phyloP scores from a whole-genome alignment of 139 green algal genomes.

The Chlorella vulgaris region DNA sequence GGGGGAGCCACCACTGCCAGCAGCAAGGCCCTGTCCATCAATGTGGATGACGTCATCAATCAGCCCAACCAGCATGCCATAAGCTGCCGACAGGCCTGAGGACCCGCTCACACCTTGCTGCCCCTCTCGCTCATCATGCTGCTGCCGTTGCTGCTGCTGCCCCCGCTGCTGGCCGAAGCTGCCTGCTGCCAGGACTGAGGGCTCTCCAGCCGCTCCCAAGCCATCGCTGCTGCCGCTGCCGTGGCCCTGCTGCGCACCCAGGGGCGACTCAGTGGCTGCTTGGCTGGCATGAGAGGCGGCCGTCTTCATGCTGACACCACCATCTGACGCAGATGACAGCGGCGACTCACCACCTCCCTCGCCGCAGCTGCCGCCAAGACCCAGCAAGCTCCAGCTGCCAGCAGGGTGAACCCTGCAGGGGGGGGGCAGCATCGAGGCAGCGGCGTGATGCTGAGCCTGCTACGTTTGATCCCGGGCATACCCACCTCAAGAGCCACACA shows the following conservation, averaged over 20 bases:
- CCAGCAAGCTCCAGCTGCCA: conserved; percentile 13
- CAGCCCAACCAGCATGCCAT: conserved; percentile 11
- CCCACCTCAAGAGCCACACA: too few relatives aligned
- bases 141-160: background rate
- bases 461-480: too few relatives aligned
- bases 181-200: too few relatives aligned
- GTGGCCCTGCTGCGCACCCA: background rate
- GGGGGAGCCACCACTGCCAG: too few relatives aligned
- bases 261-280: background rate
- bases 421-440: too few relatives aligned
- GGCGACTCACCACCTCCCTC: background rate
- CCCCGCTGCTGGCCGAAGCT: background rate
- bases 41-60: conserved; percentile 26
- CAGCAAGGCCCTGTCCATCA: background rate
- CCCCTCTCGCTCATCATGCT: background rate
- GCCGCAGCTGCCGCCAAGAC: background rate
- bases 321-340: too few relatives aligned
- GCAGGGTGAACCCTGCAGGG: conserved; percentile 21
- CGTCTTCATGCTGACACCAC: conserved; percentile 22
- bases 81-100: conserved; percentile 2
- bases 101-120: too few relatives aligned
- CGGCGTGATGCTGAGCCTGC: too few relatives aligned
- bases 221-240: background rate
- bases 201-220: too few relatives aligned
- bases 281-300: conserved; percentile 17